These are phyloP conservation scores for Hyaloscypha hepaticicola DNA, from an alignment of 495 filamentous ascomycete genomes.

Conservation along the genomic window DNA sequence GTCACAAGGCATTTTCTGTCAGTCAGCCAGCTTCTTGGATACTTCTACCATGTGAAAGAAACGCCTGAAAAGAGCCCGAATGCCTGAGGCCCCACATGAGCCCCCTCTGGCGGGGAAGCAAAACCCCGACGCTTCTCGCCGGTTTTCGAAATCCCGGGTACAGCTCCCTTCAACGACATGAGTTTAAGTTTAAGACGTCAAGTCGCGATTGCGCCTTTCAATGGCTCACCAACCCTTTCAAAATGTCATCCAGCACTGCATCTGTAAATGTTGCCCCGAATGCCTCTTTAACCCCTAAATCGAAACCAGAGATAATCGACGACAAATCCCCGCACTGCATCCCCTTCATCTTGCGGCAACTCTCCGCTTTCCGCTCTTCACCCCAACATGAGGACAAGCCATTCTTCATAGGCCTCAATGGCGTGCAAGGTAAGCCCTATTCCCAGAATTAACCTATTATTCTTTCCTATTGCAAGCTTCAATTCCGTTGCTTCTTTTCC, in stretches of 20 bases:
- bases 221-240: conserved; percentile 26
- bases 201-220: neutral
- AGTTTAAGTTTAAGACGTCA: neutral
- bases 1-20: neutral
- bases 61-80: neutral
- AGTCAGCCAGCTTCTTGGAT: neutral
- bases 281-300: neutral
- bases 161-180: neutral
- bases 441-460: too few species aligned
- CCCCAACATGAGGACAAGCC: conserved; percentile 35
- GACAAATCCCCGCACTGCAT: conserved; percentile 88
- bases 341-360: conserved; percentile 61
- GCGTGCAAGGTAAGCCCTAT: too few species aligned
- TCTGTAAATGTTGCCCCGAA: conserved; percentile 26
- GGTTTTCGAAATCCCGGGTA: neutral
- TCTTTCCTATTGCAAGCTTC: too few species aligned
- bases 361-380: conserved; percentile 59
- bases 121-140: neutral
- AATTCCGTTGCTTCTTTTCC: too few species aligned
- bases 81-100: neutral
- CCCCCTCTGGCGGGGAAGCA: neutral
- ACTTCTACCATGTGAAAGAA: neutral
- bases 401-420: conserved; percentile 61
- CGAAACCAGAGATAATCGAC: conserved; percentile 55
- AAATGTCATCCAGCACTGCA: conserved; percentile 40